Evolutionary conservation across 2,329 filamentous ascomycete genomes (phyloP).

Genomic region (Botryotinia globosa): DNA sequence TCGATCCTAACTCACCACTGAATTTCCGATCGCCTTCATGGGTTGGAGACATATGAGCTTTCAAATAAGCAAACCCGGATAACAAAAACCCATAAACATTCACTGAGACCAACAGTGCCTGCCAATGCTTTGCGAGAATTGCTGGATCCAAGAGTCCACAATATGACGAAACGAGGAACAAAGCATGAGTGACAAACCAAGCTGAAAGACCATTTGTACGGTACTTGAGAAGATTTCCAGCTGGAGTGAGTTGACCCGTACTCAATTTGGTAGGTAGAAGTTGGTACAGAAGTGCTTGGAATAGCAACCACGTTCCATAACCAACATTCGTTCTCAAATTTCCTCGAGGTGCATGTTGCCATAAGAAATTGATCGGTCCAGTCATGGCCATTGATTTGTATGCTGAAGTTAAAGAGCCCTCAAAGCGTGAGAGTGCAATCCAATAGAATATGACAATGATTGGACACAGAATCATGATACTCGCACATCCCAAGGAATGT

Average conservation of each 20-base stretch:
- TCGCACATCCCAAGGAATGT: constrained; percentile 30
- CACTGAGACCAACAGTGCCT: constrained; percentile 41
- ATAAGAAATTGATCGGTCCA: constrained; percentile 26
- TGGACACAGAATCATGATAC: constrained; percentile 30
- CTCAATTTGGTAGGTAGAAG: constrained; percentile 38
- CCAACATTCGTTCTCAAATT: constrained; percentile 25
- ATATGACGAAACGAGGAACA: constrained; percentile 35
- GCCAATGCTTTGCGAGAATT: constrained; percentile 45
- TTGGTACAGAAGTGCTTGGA: constrained; percentile 39
- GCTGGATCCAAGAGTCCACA: constrained; percentile 41
- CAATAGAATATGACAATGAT: constrained; percentile 31
- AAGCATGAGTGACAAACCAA: constrained; percentile 42
- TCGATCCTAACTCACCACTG: constrained; percentile 37
- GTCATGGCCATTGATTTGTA: constrained; percentile 21
- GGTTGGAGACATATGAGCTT: constrained; percentile 42
- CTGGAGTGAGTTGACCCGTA: constrained; percentile 45
- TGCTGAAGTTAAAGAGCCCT: constrained; percentile 27
- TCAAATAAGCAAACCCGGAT: constrained; percentile 40
- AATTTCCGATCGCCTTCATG: constrained; percentile 45
- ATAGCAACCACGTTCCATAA: constrained; percentile 39
- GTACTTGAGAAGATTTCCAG: constrained; percentile 45
- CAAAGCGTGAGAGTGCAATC: constrained; percentile 29
- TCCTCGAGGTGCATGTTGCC: constrained; percentile 23
- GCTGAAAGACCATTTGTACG: constrained; percentile 45
- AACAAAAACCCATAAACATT: constrained; percentile 42